Evolutionary conservation across 176 grass and related monocot genomes (phyloP).

Genomic region (Triticum monococcum): DNA sequence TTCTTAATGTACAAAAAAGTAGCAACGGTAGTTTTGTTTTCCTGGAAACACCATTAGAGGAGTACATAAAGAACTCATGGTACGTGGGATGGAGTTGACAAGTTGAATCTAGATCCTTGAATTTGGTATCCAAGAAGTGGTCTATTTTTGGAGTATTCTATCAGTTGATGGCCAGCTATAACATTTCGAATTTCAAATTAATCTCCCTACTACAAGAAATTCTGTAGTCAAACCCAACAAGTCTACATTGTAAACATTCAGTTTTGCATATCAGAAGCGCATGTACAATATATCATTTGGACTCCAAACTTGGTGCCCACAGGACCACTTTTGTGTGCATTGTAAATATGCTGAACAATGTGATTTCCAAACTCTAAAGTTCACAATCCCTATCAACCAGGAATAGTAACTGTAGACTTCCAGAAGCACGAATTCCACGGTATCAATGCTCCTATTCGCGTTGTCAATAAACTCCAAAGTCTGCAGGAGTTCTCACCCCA

Average conservation of each 20-base stretch:
- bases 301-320: neutral
- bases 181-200: neutral
- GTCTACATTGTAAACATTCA: neutral
- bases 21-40: neutral
- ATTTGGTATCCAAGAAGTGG: neutral
- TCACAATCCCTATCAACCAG: neutral
- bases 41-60: neutral
- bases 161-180: neutral
- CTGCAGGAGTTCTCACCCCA: neutral
- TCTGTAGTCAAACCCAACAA: neutral
- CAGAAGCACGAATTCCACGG: neutral
- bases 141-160: neutral
- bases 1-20: neutral
- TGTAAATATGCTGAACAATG: neutral
- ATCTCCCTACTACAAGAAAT: neutral
- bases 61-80: neutral
- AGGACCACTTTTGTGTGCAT: neutral
- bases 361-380: neutral
- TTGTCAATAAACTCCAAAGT: neutral
- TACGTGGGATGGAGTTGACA: neutral
- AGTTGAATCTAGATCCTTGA: slow-evolving; percentile 5
- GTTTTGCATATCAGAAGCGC: neutral
- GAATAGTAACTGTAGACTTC: neutral
- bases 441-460: neutral
- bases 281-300: neutral